phyloP scores from a whole-genome alignment of 2,329 filamentous ascomycete genomes.

The Paecilomyces sp. region DNA sequence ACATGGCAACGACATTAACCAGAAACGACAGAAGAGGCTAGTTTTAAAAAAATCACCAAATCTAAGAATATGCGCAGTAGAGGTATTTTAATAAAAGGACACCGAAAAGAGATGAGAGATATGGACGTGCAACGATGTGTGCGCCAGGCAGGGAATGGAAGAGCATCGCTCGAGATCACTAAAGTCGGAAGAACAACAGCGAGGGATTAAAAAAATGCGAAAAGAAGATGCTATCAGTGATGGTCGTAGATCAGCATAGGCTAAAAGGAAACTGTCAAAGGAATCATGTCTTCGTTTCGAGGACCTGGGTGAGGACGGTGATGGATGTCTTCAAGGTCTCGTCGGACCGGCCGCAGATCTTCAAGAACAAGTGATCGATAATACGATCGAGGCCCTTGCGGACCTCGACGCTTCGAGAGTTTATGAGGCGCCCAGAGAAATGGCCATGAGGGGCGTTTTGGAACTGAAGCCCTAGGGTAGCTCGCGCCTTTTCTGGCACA shows the following conservation, averaged over 20 bases:
- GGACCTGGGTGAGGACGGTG: slow-evolving; percentile 29
- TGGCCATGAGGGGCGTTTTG: slow-evolving; percentile 16
- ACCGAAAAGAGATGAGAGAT: not conserved
- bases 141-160: not conserved
- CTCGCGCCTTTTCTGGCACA: slow-evolving; percentile 25
- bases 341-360: slow-evolving; percentile 27
- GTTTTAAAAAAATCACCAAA: not conserved
- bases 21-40: not conserved
- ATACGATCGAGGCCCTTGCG: slow-evolving; percentile 24
- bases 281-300: slow-evolving; percentile 22
- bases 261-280: slow-evolving; percentile 1
- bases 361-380: slow-evolving; percentile 28
- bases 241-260: not conserved
- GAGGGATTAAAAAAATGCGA: not conserved
- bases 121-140: not conserved
- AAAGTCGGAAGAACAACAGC: not conserved
- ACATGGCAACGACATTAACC: not conserved
- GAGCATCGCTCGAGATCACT: not conserved
- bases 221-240: not conserved
- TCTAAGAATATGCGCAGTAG: not conserved
- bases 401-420: slow-evolving; percentile 22
- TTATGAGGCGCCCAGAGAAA: slow-evolving; percentile 22
- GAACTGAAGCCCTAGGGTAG: slow-evolving; percentile 24
- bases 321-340: slow-evolving; percentile 29
- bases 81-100: not conserved